phyloP scores from a whole-genome alignment of 2,329 filamentous ascomycete species.

The Apiospora kogelbergensis region DNA sequence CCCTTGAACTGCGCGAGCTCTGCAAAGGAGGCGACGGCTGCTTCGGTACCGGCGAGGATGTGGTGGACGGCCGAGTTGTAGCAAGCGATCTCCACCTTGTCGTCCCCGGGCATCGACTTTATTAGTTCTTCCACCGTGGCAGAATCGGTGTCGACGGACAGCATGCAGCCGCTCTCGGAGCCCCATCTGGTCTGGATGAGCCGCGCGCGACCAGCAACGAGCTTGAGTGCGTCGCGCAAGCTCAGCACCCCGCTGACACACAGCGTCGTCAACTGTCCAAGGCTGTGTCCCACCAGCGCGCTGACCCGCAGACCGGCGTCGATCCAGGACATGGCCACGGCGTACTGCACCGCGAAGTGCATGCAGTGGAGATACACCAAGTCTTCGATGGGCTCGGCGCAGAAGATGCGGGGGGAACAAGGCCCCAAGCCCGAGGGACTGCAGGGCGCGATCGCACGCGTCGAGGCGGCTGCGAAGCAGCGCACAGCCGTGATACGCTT shows the following conservation, averaged over 20 bases:
- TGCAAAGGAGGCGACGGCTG: not conserved
- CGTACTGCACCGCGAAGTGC: conserved; percentile 41
- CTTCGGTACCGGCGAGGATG: not conserved
- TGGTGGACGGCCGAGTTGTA: not conserved
- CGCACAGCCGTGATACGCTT: not conserved
- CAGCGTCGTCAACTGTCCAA: conserved; percentile 42
- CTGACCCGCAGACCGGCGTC: conserved; percentile 30
- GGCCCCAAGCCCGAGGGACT: conserved; percentile 20
- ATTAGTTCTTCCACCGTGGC: not conserved
- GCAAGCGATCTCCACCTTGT: not conserved
- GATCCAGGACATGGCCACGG: conserved; percentile 36
- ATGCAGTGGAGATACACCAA: conserved; percentile 35
- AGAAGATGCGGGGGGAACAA: conserved; percentile 35
- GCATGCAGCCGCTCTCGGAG: conserved; percentile 36
- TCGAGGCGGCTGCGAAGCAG: conserved; percentile 25
- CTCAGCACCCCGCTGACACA: conserved; percentile 33
- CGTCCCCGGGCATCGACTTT: no score
- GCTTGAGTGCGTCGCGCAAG: conserved; percentile 31
- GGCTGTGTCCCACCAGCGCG: conserved; percentile 39
- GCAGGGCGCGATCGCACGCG: conserved; percentile 17
- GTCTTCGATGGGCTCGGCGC: conserved; percentile 23
- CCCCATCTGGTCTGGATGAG: conserved; percentile 35
- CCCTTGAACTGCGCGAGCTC: not conserved
- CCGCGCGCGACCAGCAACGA: conserved; percentile 28
- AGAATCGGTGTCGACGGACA: conserved; percentile 27